A percentile compares a stretch with the other conserved stretches of the same genome.
phyloP scores from a whole-genome alignment of 768 basidiomycete species.

The Trametopsis cervina region DNA sequence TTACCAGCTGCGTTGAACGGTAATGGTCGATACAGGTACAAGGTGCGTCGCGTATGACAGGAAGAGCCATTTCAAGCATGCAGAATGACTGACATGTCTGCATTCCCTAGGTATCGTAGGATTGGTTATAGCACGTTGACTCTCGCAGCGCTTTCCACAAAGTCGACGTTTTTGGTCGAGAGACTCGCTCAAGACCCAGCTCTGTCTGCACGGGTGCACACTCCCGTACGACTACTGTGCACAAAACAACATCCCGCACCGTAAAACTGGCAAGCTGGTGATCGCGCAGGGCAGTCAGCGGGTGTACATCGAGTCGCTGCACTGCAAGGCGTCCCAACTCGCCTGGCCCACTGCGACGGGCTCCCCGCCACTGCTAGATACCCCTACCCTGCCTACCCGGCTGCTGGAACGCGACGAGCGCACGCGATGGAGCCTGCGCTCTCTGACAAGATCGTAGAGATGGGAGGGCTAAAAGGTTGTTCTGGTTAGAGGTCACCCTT shows the following conservation, averaged over 20 bases:
- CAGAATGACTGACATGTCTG: neutral
- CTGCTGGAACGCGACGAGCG: conserved; percentile 62
- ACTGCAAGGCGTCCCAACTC: conserved; percentile 52
- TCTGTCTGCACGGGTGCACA: conserved; percentile 83
- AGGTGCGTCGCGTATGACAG: too few relatives aligned
- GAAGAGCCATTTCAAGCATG: too few relatives aligned
- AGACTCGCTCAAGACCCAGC: conserved; percentile 69
- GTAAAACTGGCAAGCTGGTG: conserved; percentile 83
- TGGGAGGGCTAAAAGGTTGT: too few relatives aligned
- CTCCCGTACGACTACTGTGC: conserved; percentile 77
- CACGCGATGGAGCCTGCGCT: conserved; percentile 78
- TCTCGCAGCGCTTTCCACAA: conserved; percentile 54
- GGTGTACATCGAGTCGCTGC: conserved; percentile 63
- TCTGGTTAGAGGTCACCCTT: too few relatives aligned
- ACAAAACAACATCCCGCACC: conserved; percentile 52
- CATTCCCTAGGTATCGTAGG: conserved; percentile 65
- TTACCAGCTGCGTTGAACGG: conserved; percentile 58
- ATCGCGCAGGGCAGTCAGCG: conserved; percentile 67
- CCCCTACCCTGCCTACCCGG: conserved; percentile 48
- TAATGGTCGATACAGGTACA: conserved; percentile 51
- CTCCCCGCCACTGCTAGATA: conserved; percentile 14
- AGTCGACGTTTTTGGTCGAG: conserved; percentile 29
- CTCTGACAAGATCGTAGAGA: conserved; percentile 59
- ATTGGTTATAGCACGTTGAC: conserved; percentile 73
- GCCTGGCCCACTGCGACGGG: conserved; percentile 40